These are phyloP conservation scores for Byssochlamys sp. DNA, from an alignment of 2,329 filamentous ascomycete species.

Conservation along the genomic window DNA sequence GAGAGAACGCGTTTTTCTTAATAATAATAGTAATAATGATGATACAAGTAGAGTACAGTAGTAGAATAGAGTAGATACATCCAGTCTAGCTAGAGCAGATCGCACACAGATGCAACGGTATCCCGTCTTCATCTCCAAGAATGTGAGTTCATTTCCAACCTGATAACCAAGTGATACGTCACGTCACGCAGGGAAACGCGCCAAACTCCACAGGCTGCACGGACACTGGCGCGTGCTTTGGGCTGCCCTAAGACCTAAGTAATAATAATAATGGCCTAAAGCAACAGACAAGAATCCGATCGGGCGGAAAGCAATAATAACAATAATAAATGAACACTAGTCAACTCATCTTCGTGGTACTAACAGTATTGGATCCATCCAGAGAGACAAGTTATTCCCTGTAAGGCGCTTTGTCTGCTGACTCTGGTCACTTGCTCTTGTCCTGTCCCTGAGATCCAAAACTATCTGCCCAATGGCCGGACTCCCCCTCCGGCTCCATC, in stretches of 20 bases:
- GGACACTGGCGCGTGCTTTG: neutral
- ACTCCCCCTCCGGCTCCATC: neutral
- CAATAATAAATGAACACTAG: too few species aligned
- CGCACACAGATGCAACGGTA: neutral
- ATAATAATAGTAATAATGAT: too few species aligned
- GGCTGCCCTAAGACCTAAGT: neutral
- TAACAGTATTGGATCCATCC: neutral
- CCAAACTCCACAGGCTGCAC: neutral
- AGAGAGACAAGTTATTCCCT: neutral
- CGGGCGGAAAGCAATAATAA: neutral
- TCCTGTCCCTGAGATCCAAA: neutral
- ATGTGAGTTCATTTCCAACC: neutral
- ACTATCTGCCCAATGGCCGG: neutral
- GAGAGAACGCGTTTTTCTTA: neutral
- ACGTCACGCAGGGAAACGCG: neutral
- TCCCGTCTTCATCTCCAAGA: neutral
- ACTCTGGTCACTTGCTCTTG: neutral
- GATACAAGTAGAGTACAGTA: too few species aligned
- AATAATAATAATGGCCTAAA: too few species aligned
- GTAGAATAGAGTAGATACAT: too few species aligned
- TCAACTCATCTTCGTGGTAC: neutral
- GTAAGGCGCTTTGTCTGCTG: neutral
- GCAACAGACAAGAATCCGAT: neutral
- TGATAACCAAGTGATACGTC: neutral
- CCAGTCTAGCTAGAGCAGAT: too few species aligned